Evolutionary conservation across 192 early-diverging fungal species (phyloP).

Genomic region (Piromyces finnis): DNA sequence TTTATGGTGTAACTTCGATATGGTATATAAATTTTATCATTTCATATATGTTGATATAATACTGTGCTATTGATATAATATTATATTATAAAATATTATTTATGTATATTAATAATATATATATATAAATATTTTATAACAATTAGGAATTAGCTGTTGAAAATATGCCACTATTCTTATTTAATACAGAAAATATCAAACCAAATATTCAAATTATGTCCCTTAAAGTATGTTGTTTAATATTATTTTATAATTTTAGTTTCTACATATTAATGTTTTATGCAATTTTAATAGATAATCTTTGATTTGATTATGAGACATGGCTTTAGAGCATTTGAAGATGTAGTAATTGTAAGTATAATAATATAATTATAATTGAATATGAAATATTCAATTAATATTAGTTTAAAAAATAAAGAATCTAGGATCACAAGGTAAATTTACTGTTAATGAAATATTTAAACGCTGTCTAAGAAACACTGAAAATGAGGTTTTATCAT

Average conservation of each 20-base stretch:
- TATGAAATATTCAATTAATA: slow-evolving; percentile 13
- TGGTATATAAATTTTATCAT: no score
- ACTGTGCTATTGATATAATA: no score
- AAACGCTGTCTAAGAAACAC: slow-evolving; percentile 31
- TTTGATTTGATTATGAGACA: slow-evolving; percentile 42
- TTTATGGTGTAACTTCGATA: slow-evolving; percentile 57
- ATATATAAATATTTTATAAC: not conserved
- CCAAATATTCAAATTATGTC: slow-evolving; percentile 43
- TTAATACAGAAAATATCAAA: slow-evolving; percentile 34
- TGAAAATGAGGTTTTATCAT: slow-evolving; percentile 38
- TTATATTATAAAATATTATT: no score
- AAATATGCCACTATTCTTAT: slow-evolving; percentile 54
- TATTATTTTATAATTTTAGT: no score
- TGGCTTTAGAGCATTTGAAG: slow-evolving; percentile 17
- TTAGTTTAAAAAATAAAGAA: no score
- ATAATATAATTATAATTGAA: slow-evolving; percentile 11
- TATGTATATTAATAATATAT: no score
- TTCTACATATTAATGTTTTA: no score
- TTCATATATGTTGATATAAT: no score
- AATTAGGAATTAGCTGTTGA: slow-evolving; percentile 39
- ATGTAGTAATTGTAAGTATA: slow-evolving; percentile 8
- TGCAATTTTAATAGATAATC: no score
- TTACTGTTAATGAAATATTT: slow-evolving; percentile 11
- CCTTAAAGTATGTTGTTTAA: slow-evolving; percentile 21
- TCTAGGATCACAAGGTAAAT: no score